Evolutionary conservation across 805 yeast genomes (phyloP), one percentile per base, ranked within the genome.

Genomic region (Jamesozyma spencerorum): DNA sequence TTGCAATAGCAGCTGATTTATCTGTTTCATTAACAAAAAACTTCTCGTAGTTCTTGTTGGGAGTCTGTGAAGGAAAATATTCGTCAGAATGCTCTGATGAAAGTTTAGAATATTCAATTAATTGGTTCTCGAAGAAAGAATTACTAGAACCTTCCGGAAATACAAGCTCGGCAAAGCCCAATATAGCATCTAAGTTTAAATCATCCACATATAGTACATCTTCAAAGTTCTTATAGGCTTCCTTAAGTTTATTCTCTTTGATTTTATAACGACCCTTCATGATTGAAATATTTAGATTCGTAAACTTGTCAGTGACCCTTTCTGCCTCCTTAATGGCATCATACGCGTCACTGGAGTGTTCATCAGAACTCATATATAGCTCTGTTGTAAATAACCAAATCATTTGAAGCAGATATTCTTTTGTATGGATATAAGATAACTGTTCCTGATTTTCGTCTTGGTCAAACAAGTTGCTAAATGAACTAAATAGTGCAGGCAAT

Each of bases 381-480:
- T 71, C 70, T 0, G 86, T 71, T 0, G 85, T 70, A 74, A 86
- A 75, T 37, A 87, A 57, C 95, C 96, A 87, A 18, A 85, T 53
- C 27, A 69, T 68, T 50, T 79, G 85, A 35, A 79, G 54, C 8
- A 76, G 51, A 35, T 64, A 61, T 33, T 69, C 75, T 13, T 47
- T 57, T 44, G 34, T 46, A 13, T 29, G 24, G 18, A 35, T 41
- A 10, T 50, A 40, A 31, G 43, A 15, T 42, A 43, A 14, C 5
- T 18, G 37, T 11, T 36, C 29, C 5, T 11, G 28, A 18, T n/a
- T 6, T 5, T 33, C 27, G 13, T 41, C 47, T 4, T 42, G 40
- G 18, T 53, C 48, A 42, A 74, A 81, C 26, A 81, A 59, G 20
- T 60, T 66, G 37, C 75, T 70, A 49, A 71, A 80, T 10, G 81